A percentile compares a stretch with the other conserved stretches of the same genome.
phyloP scores from a whole-genome alignment of 495 filamentous ascomycete genomes.

The Cryomyces minteri region DNA sequence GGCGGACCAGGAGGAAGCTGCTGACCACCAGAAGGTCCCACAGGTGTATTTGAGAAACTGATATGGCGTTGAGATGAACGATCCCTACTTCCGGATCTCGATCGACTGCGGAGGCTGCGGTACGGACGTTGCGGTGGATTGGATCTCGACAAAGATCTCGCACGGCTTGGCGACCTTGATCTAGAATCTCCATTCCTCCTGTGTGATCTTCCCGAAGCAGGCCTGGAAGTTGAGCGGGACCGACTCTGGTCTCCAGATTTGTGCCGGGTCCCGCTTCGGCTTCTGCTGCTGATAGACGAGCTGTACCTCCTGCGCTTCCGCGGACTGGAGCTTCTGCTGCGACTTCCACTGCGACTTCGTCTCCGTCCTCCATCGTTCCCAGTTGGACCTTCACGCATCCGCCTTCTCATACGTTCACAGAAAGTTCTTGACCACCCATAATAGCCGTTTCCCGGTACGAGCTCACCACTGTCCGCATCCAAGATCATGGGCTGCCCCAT shows the following conservation, averaged over 20 bases:
- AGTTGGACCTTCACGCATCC: not conserved
- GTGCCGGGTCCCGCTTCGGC: not conserved
- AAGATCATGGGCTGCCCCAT: conserved; percentile 49
- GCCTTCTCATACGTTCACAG: conserved; percentile 56
- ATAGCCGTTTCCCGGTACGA: conserved; percentile 49
- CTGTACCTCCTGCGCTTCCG: not conserved
- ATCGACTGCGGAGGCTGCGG: not conserved
- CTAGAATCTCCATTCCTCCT: not conserved
- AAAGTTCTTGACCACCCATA: conserved; percentile 76
- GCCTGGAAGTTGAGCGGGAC: not conserved
- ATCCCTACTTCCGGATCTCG: not conserved
- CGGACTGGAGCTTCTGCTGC: not conserved
- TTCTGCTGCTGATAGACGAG: not conserved
- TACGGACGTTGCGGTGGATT: not conserved
- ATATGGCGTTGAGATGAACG: not conserved
- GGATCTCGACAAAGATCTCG: not conserved
- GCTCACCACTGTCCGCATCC: conserved; percentile 41
- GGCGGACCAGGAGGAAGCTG: not conserved
- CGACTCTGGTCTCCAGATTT: not conserved
- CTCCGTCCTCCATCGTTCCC: not conserved
- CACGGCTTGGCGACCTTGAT: not conserved
- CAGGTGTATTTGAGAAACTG: not conserved
- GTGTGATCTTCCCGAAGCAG: not conserved
- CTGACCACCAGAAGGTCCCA: not conserved
- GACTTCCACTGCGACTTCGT: not conserved